A percentile compares a stretch with the other conserved stretches of the same genome.
phyloP scores from a whole-genome alignment of 495 filamentous ascomycete genomes.

The Aspergillus panamensis region DNA sequence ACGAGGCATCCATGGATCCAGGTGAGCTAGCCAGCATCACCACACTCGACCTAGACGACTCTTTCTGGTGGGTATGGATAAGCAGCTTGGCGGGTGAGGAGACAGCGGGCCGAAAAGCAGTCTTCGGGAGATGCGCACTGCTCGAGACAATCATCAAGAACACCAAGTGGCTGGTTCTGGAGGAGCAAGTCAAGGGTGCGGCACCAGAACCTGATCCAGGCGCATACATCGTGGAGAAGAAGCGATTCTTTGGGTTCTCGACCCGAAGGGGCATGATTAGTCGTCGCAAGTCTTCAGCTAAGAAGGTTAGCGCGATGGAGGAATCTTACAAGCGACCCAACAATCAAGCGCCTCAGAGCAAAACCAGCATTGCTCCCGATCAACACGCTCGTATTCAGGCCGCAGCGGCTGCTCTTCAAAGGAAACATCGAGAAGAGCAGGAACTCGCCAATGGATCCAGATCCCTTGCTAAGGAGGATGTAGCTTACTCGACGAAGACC shows the following conservation, averaged over 20 bases:
- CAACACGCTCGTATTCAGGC: slow-evolving; percentile 90
- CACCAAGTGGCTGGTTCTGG: slow-evolving; percentile 87
- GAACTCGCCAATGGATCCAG: slow-evolving; percentile 37
- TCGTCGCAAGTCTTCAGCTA: slow-evolving; percentile 64
- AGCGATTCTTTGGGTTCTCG: slow-evolving; percentile 81
- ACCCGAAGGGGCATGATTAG: slow-evolving; percentile 61
- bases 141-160: slow-evolving; percentile 80
- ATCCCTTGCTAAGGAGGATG: slow-evolving; percentile 31
- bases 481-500: slow-evolving; percentile 66
- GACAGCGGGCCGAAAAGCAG: slow-evolving; percentile 75
- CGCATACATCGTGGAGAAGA: slow-evolving; percentile 91
- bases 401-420: slow-evolving; percentile 77
- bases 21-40: slow-evolving; percentile 92
- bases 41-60: slow-evolving; percentile 82
- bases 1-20: slow-evolving; percentile 69
- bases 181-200: slow-evolving; percentile 94
- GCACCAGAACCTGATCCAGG: slow-evolving; percentile 79
- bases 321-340: slow-evolving; percentile 50
- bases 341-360: slow-evolving; percentile 60
- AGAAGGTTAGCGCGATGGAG: slow-evolving; percentile 45
- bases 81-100: slow-evolving; percentile 92
- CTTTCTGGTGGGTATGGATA: slow-evolving; percentile 99
- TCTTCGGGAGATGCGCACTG: slow-evolving; percentile 90
- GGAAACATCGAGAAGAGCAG: slow-evolving; percentile 60
- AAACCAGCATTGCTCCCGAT: slow-evolving; percentile 84